Evolutionary conservation across 2,329 filamentous ascomycete species (phyloP), one percentile per base, ranked within the genome.

Genomic region (Dichotomopilus funicola): DNA sequence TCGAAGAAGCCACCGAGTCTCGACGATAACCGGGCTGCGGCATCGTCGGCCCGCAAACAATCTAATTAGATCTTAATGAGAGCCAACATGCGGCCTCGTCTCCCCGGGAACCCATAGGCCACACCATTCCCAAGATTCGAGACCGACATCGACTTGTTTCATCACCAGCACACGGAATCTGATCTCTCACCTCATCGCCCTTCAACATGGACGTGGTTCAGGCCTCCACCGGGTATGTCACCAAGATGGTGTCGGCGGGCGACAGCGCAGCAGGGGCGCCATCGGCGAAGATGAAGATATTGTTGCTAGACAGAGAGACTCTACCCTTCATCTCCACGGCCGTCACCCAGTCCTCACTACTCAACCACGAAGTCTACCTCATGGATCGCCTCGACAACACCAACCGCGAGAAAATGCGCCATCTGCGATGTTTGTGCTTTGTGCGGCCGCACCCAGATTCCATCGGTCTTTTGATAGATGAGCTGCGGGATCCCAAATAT

Each of bases 321-420:
- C 87, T 97, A 27, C 83, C 89, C 12, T 95, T 97, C 63, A 85
- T 96, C 19, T 99, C 95, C 8, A 95, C 91, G 5, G 91, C 94
- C 53, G 92, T 92, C 59, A 97, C 94, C 1, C 95, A 99, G 71
- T 99, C 94, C 34, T 85, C 90, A 41, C 83, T 99, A 19, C 84
- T 99, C 60, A 96, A 89, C 68, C 91, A 99, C 75, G 92, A 97
- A 74, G 89, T 99, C 63, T 99, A 96, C 73, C 88, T 99, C 59
- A 96, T 95, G 66, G 94, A 99, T 72, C 90, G 94, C 57, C 77
- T 99, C 55, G 94, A 97, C 69, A 97, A 96, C 65, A 76, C 82
- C 57, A 85, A 85, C 60, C 83, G 94, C 48, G 95, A 99, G 75
- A 96, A 95, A 78, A 97, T 99, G 94, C 87, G 94, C 59, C 94